Evolutionary conservation across 306 rosid genomes (phyloP), one percentile per base, ranked within the genome.

Genomic region (Sindora glabra): DNA sequence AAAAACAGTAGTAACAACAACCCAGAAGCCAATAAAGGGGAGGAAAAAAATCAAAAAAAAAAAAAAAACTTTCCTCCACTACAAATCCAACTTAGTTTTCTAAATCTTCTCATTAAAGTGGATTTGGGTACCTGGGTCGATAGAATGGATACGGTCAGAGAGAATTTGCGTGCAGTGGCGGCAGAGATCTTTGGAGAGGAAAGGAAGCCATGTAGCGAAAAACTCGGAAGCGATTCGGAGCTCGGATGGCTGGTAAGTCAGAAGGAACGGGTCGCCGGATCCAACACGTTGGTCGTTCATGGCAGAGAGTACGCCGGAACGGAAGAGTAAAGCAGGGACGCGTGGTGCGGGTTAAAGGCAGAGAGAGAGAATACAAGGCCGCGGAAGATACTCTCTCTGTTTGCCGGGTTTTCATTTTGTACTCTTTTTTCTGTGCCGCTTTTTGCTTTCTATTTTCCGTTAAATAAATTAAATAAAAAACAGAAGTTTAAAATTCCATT

Each of bases 111-210:
- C 40, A 65, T 58, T 11, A 37, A 23, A 14, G 45, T 19, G 23
- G 10, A 45, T n/a, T 22, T 8, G 1, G 8, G 2, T 62, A 92
- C 99, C 95, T 25, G 81, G 77, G 74, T 73, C 73, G 26, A 94
- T 80, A 27, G 94, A 79, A 21, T 73, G 86, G 65, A 94, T 75
- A 46, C 99, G 95, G 75, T 75, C 78, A 59, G 90, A 50, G 72
- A 94, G 95, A 32, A 27, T 40, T 55, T 40, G 66, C 23, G 90
- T 59, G 77, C 99, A 94, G 29, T 18, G 12, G 6, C 18, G 39
- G 78, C 99, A 94, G 60, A 94, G 95, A 83, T 82, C 97, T 77
- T 56, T 62, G 12, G 99, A 72, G 68, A 94, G 99, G 39, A 94
- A 94, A 6, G 99, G 90, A 44, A 84, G 91, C 97, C 99, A 89